A percentile compares a stretch with the other conserved stretches of the same genome.
These are phyloP conservation scores for Echium plantagineum DNA, from an alignment of 257 asterid species.

Conservation along the genomic window DNA sequence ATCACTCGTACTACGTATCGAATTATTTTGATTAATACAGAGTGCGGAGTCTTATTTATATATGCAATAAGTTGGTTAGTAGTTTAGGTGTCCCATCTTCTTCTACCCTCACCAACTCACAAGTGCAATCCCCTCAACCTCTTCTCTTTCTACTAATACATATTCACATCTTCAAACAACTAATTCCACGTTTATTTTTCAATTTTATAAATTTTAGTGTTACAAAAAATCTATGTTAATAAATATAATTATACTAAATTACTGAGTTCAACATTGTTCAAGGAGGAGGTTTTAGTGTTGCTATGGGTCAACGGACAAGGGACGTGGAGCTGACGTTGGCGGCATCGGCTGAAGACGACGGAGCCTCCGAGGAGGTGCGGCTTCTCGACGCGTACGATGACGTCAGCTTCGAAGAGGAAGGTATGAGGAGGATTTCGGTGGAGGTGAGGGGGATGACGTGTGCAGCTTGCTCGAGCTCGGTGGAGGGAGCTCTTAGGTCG, in stretches of 20 bases:
- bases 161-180: too few species aligned
- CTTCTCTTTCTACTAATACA: not conserved
- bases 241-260: not conserved
- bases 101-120: conserved; percentile 23
- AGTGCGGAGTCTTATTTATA: too few species aligned
- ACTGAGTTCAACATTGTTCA: conserved; percentile 6
- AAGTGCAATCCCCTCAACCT: conserved; percentile 11
- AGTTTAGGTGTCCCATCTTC: conserved; percentile 20
- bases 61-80: too few species aligned
- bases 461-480: conserved; percentile 94
- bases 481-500: conserved; percentile 65
- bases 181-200: too few species aligned
- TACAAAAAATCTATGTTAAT: too few species aligned
- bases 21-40: too few species aligned
- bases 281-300: not conserved
- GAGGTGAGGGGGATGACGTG: conserved; percentile 94
- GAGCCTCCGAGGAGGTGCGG: conserved; percentile 53
- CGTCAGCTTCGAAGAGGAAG: conserved; percentile 16
- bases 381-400: conserved; percentile 50
- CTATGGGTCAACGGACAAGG: conserved; percentile 48
- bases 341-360: conserved; percentile 14
- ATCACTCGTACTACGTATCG: too few species aligned
- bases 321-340: conserved; percentile 54
- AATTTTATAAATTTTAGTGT: too few species aligned
- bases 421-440: conserved; percentile 57